A percentile compares a stretch with the other conserved stretches of the same genome.
These are phyloP conservation scores for Pycnococcus provasolii DNA, from an alignment of 139 green algal species.

Conservation along the genomic window DNA sequence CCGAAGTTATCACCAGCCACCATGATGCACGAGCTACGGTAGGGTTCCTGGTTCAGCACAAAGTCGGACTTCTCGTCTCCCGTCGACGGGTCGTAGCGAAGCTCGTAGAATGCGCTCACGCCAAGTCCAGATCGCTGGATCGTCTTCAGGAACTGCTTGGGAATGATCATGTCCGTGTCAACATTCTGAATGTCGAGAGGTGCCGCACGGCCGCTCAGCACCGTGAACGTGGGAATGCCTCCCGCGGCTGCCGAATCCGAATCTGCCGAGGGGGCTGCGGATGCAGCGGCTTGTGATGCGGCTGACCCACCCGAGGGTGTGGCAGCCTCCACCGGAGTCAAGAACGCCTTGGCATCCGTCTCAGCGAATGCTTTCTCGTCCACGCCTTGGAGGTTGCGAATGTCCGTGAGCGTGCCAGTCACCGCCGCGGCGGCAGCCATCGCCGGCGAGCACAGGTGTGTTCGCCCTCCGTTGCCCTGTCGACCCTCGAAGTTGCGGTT, in stretches of 20 bases:
- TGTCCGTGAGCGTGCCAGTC: slow-evolving; percentile 30
- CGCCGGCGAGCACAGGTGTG: slow-evolving; percentile 34
- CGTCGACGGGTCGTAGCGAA: slow-evolving; percentile 29
- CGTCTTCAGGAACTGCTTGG: slow-evolving; percentile 44
- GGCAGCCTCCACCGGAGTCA: background rate
- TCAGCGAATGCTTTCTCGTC: background rate
- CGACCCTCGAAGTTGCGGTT: slow-evolving; percentile 43
- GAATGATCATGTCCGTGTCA: slow-evolving; percentile 49
- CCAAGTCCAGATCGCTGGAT: slow-evolving; percentile 40
- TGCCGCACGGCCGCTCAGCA: slow-evolving; percentile 31
- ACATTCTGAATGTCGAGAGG: slow-evolving; percentile 39
- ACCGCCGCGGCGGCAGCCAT: slow-evolving; percentile 38
- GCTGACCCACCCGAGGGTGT: too few relatives aligned
- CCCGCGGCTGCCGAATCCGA: background rate
- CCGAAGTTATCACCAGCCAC: slow-evolving; percentile 44
- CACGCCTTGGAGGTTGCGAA: slow-evolving; percentile 16
- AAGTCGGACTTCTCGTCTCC: slow-evolving; percentile 34
- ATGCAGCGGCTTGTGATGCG: too few relatives aligned
- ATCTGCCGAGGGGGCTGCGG: too few relatives aligned
- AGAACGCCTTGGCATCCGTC: slow-evolving; percentile 7
- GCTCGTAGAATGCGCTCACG: slow-evolving; percentile 34
- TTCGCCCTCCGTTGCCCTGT: slow-evolving; percentile 36
- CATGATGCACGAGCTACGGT: slow-evolving; percentile 29
- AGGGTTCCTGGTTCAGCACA: slow-evolving; percentile 35
- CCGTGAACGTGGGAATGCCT: slow-evolving; percentile 34